A percentile compares a stretch with the other conserved stretches of the same genome.
Evolutionary conservation across 805 yeast genomes (phyloP).

Genomic region (Ogataea haglerorum): DNA sequence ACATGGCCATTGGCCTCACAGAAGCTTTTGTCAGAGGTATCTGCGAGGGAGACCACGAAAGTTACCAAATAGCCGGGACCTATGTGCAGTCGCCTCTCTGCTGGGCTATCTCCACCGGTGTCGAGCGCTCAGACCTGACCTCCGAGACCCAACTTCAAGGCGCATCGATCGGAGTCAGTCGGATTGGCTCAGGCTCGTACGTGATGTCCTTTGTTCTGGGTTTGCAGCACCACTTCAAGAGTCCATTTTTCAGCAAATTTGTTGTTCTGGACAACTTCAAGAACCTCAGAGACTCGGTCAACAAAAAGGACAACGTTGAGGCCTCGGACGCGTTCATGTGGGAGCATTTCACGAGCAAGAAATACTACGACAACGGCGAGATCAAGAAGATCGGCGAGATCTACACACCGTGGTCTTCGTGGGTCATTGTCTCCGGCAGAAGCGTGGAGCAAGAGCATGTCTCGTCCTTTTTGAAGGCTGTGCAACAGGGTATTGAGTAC

Average conservation of each 20-base stretch:
- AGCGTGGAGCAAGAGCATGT: conserved; percentile 33
- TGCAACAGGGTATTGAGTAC: conserved; percentile 66
- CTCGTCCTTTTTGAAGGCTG: conserved; percentile 44
- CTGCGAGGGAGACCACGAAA: conserved; percentile 58
- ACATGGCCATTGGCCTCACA: conserved; percentile 83
- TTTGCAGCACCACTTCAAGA: conserved; percentile 49
- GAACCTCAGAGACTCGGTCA: conserved; percentile 78
- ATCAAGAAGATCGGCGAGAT: conserved; percentile 83
- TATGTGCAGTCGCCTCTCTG: conserved; percentile 84
- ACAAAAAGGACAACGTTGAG: conserved; percentile 42
- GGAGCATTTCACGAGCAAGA: conserved; percentile 89
- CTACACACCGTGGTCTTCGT: conserved; percentile 95
- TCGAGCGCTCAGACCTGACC: conserved; percentile 51
- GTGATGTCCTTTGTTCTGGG: conserved; percentile 88
- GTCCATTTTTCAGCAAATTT: conserved; percentile 50
- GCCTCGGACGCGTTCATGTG: conserved; percentile 87
- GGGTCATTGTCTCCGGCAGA: conserved; percentile 67
- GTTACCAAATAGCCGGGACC: conserved; percentile 70
- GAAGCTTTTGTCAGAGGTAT: conserved; percentile 87
- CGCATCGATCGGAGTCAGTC: conserved; percentile 68
- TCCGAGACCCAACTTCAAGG: conserved; percentile 51
- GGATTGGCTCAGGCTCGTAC: conserved; percentile 89
- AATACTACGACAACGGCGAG: conserved; percentile 75
- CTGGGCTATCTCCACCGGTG: conserved; percentile 88
- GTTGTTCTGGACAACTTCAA: conserved; percentile 64